A percentile compares a stretch with the other conserved stretches of the same genome.
Conservation (phyloP, 768 basidiomycete species). For the Flagelloscypha sp. region DNA sequence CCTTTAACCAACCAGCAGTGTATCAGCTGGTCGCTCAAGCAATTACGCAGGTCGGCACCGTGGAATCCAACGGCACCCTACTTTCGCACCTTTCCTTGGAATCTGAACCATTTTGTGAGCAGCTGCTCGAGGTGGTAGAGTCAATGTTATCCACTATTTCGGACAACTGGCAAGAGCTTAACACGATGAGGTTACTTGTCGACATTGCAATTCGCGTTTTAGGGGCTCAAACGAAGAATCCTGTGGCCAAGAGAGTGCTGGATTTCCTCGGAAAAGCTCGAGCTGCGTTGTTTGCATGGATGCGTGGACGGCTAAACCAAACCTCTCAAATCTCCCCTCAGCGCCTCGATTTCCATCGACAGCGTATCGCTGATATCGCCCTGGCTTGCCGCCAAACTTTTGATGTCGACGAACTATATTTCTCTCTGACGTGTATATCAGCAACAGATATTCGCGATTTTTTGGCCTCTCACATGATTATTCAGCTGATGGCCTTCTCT, state of each 20-base stretch:
- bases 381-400: conserved; percentile 33
- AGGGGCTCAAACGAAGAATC: no score
- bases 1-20: conserved; percentile 31
- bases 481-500: no score
- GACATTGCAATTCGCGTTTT: no score
- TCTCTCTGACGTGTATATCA: conserved; percentile 1
- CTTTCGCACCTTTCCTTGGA: conserved; percentile 34
- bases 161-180: conserved; percentile 32
- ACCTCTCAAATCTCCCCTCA: no score
- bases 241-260: no score
- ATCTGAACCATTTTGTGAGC: conserved; percentile 23
- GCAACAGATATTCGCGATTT: no score
- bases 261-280: no score
- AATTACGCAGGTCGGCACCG: conserved; percentile 33
- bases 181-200: no score
- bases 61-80: conserved; percentile 9
- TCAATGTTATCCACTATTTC: conserved; percentile 25
- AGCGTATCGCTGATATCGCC: conserved; percentile 27
- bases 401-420: conserved; percentile 21
- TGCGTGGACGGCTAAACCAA: no score
- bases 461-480: no score
- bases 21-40: conserved; percentile 36
- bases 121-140: conserved; percentile 28
- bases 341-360: no score
- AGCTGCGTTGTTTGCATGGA: no score